Base-by-base conservation (phyloP, 805 yeast species). In the Cyberlindnera meyerae region DNA sequence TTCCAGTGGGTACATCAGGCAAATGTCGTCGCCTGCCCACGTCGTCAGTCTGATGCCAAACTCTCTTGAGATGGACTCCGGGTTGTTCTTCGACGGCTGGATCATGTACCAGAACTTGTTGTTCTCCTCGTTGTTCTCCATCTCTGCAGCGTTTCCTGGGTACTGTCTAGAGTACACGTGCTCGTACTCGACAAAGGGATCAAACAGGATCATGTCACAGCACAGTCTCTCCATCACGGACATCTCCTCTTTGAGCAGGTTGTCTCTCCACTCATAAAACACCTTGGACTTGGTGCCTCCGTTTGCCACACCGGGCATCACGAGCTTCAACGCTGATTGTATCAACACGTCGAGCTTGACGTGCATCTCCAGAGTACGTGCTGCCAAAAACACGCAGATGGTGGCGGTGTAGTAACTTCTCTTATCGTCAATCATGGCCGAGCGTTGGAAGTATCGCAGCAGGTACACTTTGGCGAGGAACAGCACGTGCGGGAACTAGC, bases 201-300 rank as follows among this genome's bases (percentile, higher is more conserved):
- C 40, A 2, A 31, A 27, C 2, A 51, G 15, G 24, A 37, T 42
- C 17, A 54, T 41, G 30, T 54, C 58, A 28, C 47, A 54, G 17
- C 57, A 51, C 3, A 54, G 41, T 9, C 29, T 44, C 5, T 49
- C 54, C 52, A 52, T 45, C 12, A 52, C 40, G 5, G 18, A 13
- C 33, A 42, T 32, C 29, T 54, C 58, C n/a, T 30, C 13, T 9
- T 28, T 35, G 11, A 39, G 31, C 4, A 51, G 16, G 20, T 16
- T 36, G 36, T 54, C 57, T 27, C 37, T 48, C 17, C 32, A 24
- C 1, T 16, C 21, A 45, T 51, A 54, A 8, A 20, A 31, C 24
- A 45, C 44, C 34, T 36, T 43, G 20, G 26, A 31, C 16, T 11
- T 29, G 29, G n/a, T 14, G 18, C 15, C 29, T 6, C 27, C 27